Evolutionary conservation across 257 asterid genomes (phyloP).

Genomic region (Solanum pimpinellifolium): DNA sequence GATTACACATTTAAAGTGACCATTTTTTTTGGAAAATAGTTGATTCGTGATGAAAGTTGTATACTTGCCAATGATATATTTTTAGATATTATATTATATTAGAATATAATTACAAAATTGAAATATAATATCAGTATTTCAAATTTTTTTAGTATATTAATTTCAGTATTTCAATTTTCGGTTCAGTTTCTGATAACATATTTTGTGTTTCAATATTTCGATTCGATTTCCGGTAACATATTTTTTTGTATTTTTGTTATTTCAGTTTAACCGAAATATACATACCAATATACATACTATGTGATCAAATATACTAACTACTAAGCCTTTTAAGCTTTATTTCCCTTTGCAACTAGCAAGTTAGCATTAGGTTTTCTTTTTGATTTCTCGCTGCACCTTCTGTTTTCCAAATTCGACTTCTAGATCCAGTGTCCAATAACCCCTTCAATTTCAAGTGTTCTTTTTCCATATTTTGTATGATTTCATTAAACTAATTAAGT

Average conservation of each 20-base stretch:
- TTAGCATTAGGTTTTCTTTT: no score
- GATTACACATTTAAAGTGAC: not conserved
- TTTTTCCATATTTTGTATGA: not conserved
- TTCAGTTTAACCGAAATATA: not conserved
- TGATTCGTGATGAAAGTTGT: not conserved
- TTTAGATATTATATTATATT: no score
- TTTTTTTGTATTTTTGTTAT: no score
- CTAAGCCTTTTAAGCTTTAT: not conserved
- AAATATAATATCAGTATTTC: no score
- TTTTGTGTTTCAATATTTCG: no score
- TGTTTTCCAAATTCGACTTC: not conserved
- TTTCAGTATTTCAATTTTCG: no score
- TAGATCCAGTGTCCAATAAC: not conserved
- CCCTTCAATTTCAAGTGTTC: constrained; percentile 14
- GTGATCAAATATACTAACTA: no score
- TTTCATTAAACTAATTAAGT: not conserved
- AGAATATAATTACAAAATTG: no score
- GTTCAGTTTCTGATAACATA: not conserved
- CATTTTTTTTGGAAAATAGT: not conserved
- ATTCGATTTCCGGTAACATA: not conserved
- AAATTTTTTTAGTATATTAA: no score
- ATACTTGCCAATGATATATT: not conserved
- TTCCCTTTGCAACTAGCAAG: not conserved
- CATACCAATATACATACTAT: not conserved
- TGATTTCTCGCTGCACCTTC: not conserved